A percentile compares a stretch with the other conserved stretches of the same genome.
phyloP scores from a whole-genome alignment of 2,329 filamentous ascomycete species.

The Talaromyces piceae region DNA sequence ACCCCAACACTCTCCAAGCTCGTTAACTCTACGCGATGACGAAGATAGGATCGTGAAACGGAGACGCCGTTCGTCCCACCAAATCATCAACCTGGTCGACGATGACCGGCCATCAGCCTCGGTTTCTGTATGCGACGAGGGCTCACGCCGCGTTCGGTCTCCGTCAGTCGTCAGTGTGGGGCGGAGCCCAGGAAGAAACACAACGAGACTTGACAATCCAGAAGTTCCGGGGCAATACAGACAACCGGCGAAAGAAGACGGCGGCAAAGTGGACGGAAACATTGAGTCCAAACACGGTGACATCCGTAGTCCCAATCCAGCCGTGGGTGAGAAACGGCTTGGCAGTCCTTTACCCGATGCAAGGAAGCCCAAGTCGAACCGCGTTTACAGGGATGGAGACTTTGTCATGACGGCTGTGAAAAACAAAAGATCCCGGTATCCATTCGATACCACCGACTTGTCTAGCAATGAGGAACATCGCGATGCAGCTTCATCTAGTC shows the following conservation, averaged over 20 bases:
- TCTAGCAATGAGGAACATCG: neutral
- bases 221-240: neutral
- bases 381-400: neutral
- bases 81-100: slow-evolving; percentile 15
- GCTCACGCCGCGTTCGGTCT: slow-evolving; percentile 9
- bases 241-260: neutral
- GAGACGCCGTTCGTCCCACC: slow-evolving; percentile 16
- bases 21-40: slow-evolving; percentile 13
- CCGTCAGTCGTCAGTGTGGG: slow-evolving; percentile 17
- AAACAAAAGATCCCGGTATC: neutral
- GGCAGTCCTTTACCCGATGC: neutral
- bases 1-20: slow-evolving; percentile 9
- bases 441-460: neutral
- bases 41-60: slow-evolving; percentile 22
- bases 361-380: neutral
- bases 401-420: neutral
- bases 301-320: neutral
- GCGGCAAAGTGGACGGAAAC: neutral
- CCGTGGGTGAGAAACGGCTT: neutral
- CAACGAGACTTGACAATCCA: neutral
- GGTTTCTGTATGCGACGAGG: slow-evolving; percentile 1
- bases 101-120: slow-evolving; percentile 11
- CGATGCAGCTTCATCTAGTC: neutral
- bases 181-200: neutral
- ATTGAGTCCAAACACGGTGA: neutral